Evolutionary conservation across 2,329 filamentous ascomycete genomes (phyloP), one percentile per base, ranked within the genome.

Genomic region (Aspergillus aculeatinus): DNA sequence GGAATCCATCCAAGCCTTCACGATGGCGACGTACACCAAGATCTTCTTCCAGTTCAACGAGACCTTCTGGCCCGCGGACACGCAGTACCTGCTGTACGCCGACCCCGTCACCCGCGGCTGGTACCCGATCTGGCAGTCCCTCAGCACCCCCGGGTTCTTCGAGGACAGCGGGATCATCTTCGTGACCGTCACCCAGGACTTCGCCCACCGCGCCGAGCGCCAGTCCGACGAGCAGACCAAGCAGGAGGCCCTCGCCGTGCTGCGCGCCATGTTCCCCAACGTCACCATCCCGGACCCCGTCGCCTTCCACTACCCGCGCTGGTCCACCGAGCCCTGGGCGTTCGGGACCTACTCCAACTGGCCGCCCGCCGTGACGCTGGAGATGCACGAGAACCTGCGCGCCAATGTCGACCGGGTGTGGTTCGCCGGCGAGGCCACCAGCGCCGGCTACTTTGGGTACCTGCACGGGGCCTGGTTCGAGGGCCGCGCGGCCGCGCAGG

Each of bases 11-110:
- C 80, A 84, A 2, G 84, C 82, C 42, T 89, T 89, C 70, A 77
- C 81, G 58, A 89, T 90, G 83, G 87, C 5, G 6, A 89, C 87
- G 0, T 91, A 90, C 74, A 90, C 87, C 55, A 91, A 91, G 70
- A 84, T 90, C 62, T 90, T 90, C 74, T 76, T 88, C 61, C 87
- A 89, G 63, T 90, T 90, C 73, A 77, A 86, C 61, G 78, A 86
- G 57, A 83, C 85, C 0, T 91, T 90, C 73, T 90, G 88, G 88
- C 81, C 82, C 65, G 68, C 74, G 0, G 74, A 81, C 47, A 82
- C 79, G 0, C 81, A 85, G 58, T 85, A 80, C 65, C 79, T 82
- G 63, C 75, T 85, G n/a, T 85, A 84, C 63, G 81, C 83, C 0
- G 76, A 79, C 44, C 80, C 81, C 0, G 70, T 71, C 4, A 73